Base-by-base conservation (phyloP, 352 stramenopile genomes). In the Phytophthora tentaculata region DNA sequence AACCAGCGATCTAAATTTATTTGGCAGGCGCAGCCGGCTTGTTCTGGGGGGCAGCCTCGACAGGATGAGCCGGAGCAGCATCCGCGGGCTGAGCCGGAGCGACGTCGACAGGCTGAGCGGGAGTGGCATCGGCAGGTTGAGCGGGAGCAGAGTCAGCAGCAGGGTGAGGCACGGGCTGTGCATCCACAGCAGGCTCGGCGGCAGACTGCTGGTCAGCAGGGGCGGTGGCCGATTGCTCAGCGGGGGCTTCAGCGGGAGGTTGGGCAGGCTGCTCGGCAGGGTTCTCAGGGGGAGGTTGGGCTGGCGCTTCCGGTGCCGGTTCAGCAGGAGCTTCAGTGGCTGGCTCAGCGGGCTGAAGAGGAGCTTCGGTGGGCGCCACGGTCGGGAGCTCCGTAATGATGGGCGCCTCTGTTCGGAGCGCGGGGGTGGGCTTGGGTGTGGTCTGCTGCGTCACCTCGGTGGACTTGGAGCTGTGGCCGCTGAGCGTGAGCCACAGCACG, bases 401-500 rank as follows among this genome's bases (percentile, higher is more conserved):
- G 13, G 68, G 64, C 9, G 59, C 19, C 32, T 77, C 56, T 17
- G 70, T 67, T 16, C 69, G 43, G 3, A 77, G 44, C 16, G 59
- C 64, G 28, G 70, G 64, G 8, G 64, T 68, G 23, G 69, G 69
- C 60, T 67, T 47, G 8, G 64, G 59, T 14, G 64, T 77, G 20
- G 59, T 10, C 52, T 71, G 56, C 52, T 44, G 49, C 35, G 52
- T 57, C 49, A 66, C 70, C 20, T 73, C 62, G 10, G 52, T 48
- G 22, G 60, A 66, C 49, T 76, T 76, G 35, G 53, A 67, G 49
- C 55, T 73, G 62, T 79, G 71, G 26, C 71, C 66, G 41, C 71
- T 67, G 26, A 79, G 67, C 9, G 71, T 65, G 43, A 79, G 67
- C 67, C 71, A 75, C 37, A 79, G 58, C 48, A 79, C 54, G 44